phyloP scores from a whole-genome alignment of 345 rosid species.

The Limnanthes douglasii region DNA sequence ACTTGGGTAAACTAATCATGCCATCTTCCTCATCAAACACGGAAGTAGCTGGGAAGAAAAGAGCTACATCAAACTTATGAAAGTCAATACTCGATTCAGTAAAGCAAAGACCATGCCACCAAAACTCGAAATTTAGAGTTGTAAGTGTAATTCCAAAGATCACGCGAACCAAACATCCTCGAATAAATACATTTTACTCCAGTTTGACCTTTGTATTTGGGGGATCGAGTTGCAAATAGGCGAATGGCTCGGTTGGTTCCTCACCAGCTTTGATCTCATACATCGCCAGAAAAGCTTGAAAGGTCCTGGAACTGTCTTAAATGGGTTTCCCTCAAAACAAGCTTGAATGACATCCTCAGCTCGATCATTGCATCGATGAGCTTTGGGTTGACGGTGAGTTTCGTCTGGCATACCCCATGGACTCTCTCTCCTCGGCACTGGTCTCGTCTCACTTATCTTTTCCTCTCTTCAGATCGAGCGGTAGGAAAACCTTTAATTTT shows the following conservation, averaged over 20 bases:
- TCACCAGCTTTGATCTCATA: constrained; percentile 97
- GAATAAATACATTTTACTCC: no score
- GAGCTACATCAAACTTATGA: no score
- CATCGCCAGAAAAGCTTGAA: constrained; percentile 84
- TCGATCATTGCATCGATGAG: constrained; percentile 92
- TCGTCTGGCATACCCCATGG: constrained; percentile 82
- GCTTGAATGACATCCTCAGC: constrained; percentile 91
- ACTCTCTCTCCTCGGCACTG: constrained; percentile 87
- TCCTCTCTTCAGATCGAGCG: no score
- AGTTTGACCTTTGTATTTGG: constrained; percentile 57
- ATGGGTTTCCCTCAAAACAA: constrained; percentile 92
- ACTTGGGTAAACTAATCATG: no score
- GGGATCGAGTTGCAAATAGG: constrained; percentile 68
- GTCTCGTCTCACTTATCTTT: constrained; percentile 67
- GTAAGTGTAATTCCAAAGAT: no score
- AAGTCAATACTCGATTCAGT: no score
- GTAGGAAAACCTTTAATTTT: no score
- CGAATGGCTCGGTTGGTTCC: constrained; percentile 84
- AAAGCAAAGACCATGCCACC: no score
- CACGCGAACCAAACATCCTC: no score
- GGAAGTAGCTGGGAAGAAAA: no score
- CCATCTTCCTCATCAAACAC: no score
- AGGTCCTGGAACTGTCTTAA: constrained; percentile 96
- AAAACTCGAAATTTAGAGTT: no score
- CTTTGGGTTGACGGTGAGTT: constrained; percentile 67